These are phyloP conservation scores for Plasmodium inui DNA, from an alignment of 169 alveolate genomes.

Conservation along the genomic window DNA sequence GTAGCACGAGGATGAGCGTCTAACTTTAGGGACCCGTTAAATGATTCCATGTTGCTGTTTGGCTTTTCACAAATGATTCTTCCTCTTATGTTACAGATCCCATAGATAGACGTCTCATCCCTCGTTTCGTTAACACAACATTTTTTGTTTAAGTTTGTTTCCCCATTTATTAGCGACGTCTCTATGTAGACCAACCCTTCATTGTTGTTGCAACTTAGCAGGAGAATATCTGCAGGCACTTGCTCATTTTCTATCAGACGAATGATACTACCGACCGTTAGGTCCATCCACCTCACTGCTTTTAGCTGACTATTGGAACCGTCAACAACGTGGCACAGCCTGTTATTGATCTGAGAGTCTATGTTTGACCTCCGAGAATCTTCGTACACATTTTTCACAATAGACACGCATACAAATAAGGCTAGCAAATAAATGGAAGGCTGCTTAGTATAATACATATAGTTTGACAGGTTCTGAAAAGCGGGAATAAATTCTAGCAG, in stretches of 20 bases:
- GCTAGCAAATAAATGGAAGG: constrained; percentile 59
- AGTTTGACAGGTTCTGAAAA: constrained; percentile 73
- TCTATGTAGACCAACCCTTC: constrained; percentile 85
- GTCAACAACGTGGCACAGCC: constrained; percentile 79
- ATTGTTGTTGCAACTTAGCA: constrained; percentile 80
- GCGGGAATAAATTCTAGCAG: constrained; percentile 76
- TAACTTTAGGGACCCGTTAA: constrained; percentile 82
- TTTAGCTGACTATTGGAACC: constrained; percentile 77
- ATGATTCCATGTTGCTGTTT: constrained; percentile 81
- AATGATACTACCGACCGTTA: constrained; percentile 85
- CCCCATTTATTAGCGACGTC: constrained; percentile 82
- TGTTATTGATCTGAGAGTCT: constrained; percentile 81
- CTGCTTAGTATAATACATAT: constrained; percentile 45
- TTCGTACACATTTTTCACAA: constrained; percentile 77
- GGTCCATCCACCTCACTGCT: constrained; percentile 78
- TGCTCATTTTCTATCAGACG: constrained; percentile 83
- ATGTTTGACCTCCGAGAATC: constrained; percentile 77
- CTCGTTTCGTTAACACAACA: constrained; percentile 81
- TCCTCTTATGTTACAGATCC: constrained; percentile 80
- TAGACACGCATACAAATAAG: constrained; percentile 78
- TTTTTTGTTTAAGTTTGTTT: constrained; percentile 81
- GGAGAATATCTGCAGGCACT: constrained; percentile 85
- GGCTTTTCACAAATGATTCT: constrained; percentile 85
- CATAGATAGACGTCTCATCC: constrained; percentile 82
- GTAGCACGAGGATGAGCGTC: constrained; percentile 87